Evolutionary conservation across 345 rosid genomes (phyloP).

Genomic region (Linum usitatissimum): DNA sequence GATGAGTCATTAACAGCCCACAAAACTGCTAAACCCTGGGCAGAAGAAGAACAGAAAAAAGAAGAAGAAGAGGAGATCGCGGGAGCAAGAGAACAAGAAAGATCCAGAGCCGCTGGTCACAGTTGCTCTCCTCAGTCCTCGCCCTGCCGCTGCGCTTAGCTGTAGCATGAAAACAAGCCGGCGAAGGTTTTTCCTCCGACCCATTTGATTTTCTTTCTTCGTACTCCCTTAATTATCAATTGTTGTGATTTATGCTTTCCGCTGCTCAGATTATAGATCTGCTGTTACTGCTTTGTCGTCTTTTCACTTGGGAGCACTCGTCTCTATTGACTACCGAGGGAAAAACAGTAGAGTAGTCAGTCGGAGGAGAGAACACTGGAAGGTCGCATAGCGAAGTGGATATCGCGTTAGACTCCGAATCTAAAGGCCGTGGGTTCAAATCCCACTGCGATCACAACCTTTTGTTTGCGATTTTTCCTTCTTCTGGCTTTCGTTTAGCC

Average conservation of each 20-base stretch:
- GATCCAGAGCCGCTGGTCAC: background rate
- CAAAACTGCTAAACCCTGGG: background rate
- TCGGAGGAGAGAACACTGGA: too few relatives aligned
- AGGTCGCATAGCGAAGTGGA: slow-evolving; percentile 99
- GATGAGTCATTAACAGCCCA: background rate
- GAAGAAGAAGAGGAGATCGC: background rate
- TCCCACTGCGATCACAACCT: slow-evolving; percentile 81
- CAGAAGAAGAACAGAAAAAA: background rate
- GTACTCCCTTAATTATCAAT: background rate
- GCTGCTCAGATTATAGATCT: background rate
- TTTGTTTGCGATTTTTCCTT: background rate
- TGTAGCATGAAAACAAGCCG: background rate
- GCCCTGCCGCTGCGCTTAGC: background rate
- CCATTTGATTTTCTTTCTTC: background rate
- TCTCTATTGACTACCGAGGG: background rate
- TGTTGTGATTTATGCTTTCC: background rate
- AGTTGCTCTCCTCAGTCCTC: background rate
- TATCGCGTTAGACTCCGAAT: slow-evolving; percentile 99
- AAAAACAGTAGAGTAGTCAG: too few relatives aligned
- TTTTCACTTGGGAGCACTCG: background rate
- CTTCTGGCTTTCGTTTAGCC: too few relatives aligned
- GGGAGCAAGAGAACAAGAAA: background rate
- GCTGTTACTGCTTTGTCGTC: background rate
- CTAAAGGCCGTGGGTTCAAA: slow-evolving; percentile 99
- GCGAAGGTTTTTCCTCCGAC: background rate